phyloP scores from a whole-genome alignment of 2,329 filamentous ascomycete genomes.

The Elsinoe arachidis region DNA sequence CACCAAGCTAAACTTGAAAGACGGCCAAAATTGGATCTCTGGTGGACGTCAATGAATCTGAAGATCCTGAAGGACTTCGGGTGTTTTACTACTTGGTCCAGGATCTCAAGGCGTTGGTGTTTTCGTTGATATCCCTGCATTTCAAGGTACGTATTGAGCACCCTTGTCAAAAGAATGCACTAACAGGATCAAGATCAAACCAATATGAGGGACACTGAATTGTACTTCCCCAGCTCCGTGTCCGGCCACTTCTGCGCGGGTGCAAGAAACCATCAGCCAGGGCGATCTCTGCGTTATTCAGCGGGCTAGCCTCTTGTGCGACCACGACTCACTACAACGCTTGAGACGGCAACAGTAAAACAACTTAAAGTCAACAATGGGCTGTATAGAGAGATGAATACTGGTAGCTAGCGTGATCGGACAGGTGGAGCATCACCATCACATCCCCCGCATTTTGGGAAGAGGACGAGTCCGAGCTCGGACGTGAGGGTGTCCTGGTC shows the following conservation, averaged over 20 bases:
- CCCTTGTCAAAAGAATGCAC: background rate
- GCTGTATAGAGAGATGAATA: background rate
- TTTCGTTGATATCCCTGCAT: constrained; percentile 90
- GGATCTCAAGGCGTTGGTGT: constrained; percentile 91
- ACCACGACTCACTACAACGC: too few relatives aligned
- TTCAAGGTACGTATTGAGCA: constrained; percentile 62
- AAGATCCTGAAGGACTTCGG: constrained; percentile 87
- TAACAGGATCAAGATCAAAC: constrained; percentile 23
- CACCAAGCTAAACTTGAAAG: constrained; percentile 40
- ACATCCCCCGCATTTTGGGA: constrained; percentile 1
- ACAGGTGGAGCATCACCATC: background rate
- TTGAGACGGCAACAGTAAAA: background rate
- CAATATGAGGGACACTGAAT: constrained; percentile 19
- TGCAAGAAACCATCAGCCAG: too few relatives aligned
- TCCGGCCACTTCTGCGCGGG: background rate
- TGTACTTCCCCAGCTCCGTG: background rate
- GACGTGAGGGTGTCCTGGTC: background rate
- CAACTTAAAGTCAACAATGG: background rate
- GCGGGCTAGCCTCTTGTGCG: too few relatives aligned
- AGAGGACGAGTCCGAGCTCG: background rate
- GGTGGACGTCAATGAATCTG: constrained; percentile 91
- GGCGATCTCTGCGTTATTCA: too few relatives aligned
- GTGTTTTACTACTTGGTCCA: constrained; percentile 99
- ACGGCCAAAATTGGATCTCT: constrained; percentile 97
- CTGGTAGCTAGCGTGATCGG: background rate